Percentiles rank a stretch among this genome's conserved stretches.
These are phyloP conservation scores for Aspergillus ustus DNA, from an alignment of 2,329 filamentous ascomycete genomes.

Conservation along the genomic window DNA sequence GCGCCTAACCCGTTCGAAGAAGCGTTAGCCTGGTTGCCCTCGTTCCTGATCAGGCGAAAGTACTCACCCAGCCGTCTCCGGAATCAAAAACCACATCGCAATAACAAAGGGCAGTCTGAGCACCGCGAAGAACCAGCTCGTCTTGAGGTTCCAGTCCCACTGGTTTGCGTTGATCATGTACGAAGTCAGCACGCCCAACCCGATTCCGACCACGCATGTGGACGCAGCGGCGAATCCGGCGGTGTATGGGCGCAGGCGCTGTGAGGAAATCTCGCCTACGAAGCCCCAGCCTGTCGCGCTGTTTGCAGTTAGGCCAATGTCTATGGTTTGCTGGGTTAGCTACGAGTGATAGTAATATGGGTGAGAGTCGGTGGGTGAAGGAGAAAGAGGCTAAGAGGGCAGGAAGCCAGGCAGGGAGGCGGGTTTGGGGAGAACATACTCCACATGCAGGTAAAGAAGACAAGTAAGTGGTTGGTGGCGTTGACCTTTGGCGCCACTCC, in stretches of 20 bases:
- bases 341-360: too few species aligned
- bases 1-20: neutral
- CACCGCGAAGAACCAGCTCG: constrained; percentile 17
- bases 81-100: constrained; percentile 20
- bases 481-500: constrained; percentile 3
- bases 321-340: constrained; percentile 7
- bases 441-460: constrained; percentile 16
- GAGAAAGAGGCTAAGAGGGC: neutral
- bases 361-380: too few species aligned
- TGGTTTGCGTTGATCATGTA: constrained; percentile 20
- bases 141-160: constrained; percentile 20
- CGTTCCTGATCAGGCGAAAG: neutral
- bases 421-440: constrained; percentile 4
- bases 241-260: constrained; percentile 34
- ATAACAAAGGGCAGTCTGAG: constrained; percentile 14
- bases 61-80: constrained; percentile 14
- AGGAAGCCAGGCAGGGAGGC: too few species aligned
- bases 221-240: constrained; percentile 17
- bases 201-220: constrained; percentile 15
- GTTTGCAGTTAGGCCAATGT: constrained; percentile 31
- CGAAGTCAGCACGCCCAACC: constrained; percentile 13
- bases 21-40: too few species aligned
- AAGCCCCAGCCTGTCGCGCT: constrained; percentile 36
- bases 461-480: constrained; percentile 7
- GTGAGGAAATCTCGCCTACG: constrained; percentile 43